These are phyloP conservation scores for Rhynchosporium graminicola DNA, from an alignment of 2,329 filamentous ascomycete species.

Conservation along the genomic window DNA sequence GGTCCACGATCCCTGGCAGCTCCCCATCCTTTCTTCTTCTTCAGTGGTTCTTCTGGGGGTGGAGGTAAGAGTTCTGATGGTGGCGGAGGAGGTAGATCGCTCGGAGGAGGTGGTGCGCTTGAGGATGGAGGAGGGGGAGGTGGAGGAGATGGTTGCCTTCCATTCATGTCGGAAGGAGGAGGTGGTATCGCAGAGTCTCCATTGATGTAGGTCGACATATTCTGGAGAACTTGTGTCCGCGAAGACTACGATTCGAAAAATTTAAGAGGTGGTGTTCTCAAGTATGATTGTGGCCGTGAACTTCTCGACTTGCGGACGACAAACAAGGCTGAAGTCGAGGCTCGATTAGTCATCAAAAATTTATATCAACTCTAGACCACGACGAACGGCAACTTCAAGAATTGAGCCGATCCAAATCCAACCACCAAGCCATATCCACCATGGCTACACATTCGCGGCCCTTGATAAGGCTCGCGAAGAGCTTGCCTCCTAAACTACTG, in stretches of 20 bases:
- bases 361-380: conserved; percentile 14
- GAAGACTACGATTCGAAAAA: neutral
- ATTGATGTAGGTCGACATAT: conserved; percentile 32
- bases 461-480: conserved; percentile 60
- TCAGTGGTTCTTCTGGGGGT: conserved; percentile 45
- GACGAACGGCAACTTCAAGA: neutral
- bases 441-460: conserved; percentile 31
- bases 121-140: conserved; percentile 41
- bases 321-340: conserved; percentile 20
- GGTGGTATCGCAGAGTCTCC: conserved; percentile 31
- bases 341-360: conserved; percentile 17
- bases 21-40: conserved; percentile 55
- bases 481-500: conserved; percentile 74
- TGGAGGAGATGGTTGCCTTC: conserved; percentile 35
- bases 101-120: conserved; percentile 35
- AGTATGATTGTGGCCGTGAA: neutral
- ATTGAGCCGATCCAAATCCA: conserved; percentile 18
- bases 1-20: conserved; percentile 47
- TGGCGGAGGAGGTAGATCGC: conserved; percentile 41
- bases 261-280: neutral
- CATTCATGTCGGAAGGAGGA: conserved; percentile 32
- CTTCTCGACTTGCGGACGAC: neutral
- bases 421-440: conserved; percentile 18
- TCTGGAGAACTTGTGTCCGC: neutral
- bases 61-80: conserved; percentile 44